These are phyloP conservation scores for Trametes versicolor DNA, from an alignment of 1,284 basidiomycete species.

Conservation along the genomic window DNA sequence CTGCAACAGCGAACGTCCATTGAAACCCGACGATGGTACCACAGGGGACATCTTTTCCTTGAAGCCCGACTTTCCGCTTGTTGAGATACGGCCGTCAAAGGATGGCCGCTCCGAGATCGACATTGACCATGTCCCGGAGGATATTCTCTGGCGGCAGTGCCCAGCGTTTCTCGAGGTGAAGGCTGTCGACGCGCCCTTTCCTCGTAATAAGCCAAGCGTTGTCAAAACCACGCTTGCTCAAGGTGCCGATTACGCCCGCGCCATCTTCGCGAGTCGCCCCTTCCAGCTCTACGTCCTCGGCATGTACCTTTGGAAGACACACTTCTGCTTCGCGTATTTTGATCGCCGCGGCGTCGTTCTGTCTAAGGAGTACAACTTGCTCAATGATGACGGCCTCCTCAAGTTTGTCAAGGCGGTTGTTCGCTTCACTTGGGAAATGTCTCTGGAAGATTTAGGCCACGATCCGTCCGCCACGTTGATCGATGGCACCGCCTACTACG, in stretches of 20 bases:
- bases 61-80: neutral
- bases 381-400: neutral
- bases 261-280: neutral
- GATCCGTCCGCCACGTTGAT: slow-evolving; percentile 1
- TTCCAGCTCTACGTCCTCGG: slow-evolving; percentile 11
- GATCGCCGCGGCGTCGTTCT: slow-evolving; percentile 3
- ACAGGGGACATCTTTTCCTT: neutral
- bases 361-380: neutral
- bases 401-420: neutral
- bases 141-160: slow-evolving; percentile 1
- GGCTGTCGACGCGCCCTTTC: neutral
- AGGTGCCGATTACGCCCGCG: slow-evolving; percentile 3
- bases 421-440: slow-evolving; percentile 6
- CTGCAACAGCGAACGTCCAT: neutral
- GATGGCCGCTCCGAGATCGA: neutral
- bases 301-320: neutral
- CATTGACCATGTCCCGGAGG: neutral
- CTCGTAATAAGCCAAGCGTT: too few species aligned
- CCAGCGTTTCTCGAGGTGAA: slow-evolving; percentile 7
- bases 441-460: neutral
- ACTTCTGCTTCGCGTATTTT: neutral
- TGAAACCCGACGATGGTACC: neutral
- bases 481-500: neutral
- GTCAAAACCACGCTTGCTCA: neutral
- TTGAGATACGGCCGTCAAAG: neutral